Conservation (phyloP, 306 rosid species). For the cucumber (Cucumis sativus) region Cucumber_9930_V3 NC_026660.2:8688501-8689000, state of each 20-base stretch:
- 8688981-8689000: conserved; percentile 19
- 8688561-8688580: not conserved
- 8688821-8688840: conserved; percentile 12
- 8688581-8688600: not conserved
- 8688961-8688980: conserved; percentile 18
- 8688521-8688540: conserved; percentile 28
- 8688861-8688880: conserved; percentile 27
- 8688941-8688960: conserved; percentile 18
- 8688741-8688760: conserved; percentile 59
- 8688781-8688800: conserved; percentile 70
- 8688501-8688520: conserved; percentile 4
- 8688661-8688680: not conserved
- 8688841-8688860: conserved; percentile 52
- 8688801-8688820: conserved; percentile 82
- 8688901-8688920: conserved; percentile 1
- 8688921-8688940: conserved; percentile 39
- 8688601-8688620: conserved; percentile 40
- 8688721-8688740: conserved; percentile 72
- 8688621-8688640: conserved; percentile 46
- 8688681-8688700: conserved; percentile 33
- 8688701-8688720: not conserved
- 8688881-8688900: conserved; percentile 49
- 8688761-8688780: conserved; percentile 67
- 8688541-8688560: conserved; percentile 40
- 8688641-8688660: not conserved